A percentile compares a stretch with the other conserved stretches of the same genome.
phyloP scores from a whole-genome alignment of 805 yeast species.

The Wickerhamomyces alni region DNA sequence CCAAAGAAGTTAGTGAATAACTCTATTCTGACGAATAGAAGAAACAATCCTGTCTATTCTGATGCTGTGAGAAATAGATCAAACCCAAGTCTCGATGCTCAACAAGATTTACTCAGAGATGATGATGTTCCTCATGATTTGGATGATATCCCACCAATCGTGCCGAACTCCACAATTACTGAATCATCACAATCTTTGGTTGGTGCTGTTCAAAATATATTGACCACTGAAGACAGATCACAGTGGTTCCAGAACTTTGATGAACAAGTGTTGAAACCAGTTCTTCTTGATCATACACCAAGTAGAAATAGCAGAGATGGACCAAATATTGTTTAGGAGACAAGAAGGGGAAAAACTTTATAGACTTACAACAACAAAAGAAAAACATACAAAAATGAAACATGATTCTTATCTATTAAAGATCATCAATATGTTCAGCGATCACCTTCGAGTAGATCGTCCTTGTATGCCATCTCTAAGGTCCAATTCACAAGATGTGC shows the following conservation, averaged over 20 bases:
- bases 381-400: too few relatives aligned
- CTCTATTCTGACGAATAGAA: slow-evolving; percentile 15
- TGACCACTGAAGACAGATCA: slow-evolving; percentile 65
- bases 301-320: slow-evolving; percentile 13
- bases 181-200: slow-evolving; percentile 12
- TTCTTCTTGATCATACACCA: slow-evolving; percentile 55
- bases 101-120: slow-evolving; percentile 19
- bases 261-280: slow-evolving; percentile 90
- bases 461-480: slow-evolving; percentile 55
- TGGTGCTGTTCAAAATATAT: slow-evolving; percentile 21
- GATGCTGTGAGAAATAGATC: slow-evolving; percentile 18
- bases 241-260: slow-evolving; percentile 93
- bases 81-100: slow-evolving; percentile 14
- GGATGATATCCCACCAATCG: slow-evolving; percentile 10
- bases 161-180: slow-evolving; percentile 6
- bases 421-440: neutral
- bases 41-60: slow-evolving; percentile 19
- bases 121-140: slow-evolving; percentile 19
- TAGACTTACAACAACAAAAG: too few relatives aligned
- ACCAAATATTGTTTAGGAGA: neutral
- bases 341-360: too few relatives aligned
- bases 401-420: neutral
- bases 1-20: slow-evolving; percentile 27
- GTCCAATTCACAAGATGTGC: slow-evolving; percentile 69
- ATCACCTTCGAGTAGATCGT: slow-evolving; percentile 22